Evolutionary conservation across 83 land plant genomes (phyloP).

Genomic region (Thuja plicata): DNA sequence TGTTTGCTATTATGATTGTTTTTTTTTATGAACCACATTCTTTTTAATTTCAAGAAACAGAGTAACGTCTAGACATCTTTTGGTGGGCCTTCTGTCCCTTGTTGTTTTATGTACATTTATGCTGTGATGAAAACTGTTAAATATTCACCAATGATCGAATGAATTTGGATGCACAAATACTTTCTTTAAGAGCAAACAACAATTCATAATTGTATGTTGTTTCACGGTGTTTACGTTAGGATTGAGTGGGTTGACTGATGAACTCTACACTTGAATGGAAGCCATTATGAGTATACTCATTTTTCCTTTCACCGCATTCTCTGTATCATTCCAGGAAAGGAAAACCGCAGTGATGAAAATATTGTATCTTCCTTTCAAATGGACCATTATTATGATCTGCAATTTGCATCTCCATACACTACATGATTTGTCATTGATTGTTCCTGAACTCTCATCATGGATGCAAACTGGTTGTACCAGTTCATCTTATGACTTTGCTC

Average conservation of each 20-base stretch:
- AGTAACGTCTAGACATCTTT: too few relatives aligned
- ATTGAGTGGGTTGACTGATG: background rate
- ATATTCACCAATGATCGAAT: background rate
- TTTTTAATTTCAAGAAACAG: too few relatives aligned
- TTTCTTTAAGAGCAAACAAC: background rate
- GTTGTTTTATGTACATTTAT: too few relatives aligned
- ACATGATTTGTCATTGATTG: background rate
- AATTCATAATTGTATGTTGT: background rate
- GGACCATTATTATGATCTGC: constrained; percentile 41
- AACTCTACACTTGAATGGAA: background rate
- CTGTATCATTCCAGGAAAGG: constrained; percentile 24
- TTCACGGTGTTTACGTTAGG: background rate
- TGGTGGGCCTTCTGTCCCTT: too few relatives aligned
- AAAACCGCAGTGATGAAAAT: constrained; percentile 32
- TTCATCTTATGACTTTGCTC: background rate
- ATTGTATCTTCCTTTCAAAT: constrained; percentile 30
- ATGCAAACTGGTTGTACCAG: background rate
- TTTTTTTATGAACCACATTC: too few relatives aligned
- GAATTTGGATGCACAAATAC: background rate
- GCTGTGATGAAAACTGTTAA: too few relatives aligned
- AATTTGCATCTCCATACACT: constrained; percentile 22
- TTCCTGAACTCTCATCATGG: background rate
- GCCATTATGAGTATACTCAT: background rate
- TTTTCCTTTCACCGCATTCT: background rate
- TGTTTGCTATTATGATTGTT: too few relatives aligned